These are phyloP conservation scores for Chiua virens DNA, from an alignment of 768 basidiomycete genomes.

Conservation along the genomic window DNA sequence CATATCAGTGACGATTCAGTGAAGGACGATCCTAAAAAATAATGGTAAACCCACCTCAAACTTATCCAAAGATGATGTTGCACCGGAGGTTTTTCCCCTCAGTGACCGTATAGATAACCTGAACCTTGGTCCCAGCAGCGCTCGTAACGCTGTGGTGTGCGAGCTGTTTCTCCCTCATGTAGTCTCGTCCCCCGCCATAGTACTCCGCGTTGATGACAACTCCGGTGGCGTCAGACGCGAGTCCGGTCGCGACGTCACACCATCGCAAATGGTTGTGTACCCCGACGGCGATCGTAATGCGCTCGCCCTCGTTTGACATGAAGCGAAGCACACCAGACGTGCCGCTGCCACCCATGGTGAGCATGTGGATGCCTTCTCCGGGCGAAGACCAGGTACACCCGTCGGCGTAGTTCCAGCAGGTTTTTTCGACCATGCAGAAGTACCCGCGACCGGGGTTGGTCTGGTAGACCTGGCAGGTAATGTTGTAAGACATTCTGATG, in stretches of 20 bases:
- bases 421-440: constrained; percentile 3
- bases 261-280: constrained; percentile 39
- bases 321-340: constrained; percentile 40
- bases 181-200: constrained; percentile 17
- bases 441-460: constrained; percentile 2
- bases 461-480: constrained; percentile 2
- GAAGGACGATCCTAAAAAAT: no score
- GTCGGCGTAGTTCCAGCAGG: constrained; percentile 4
- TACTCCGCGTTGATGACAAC: constrained; percentile 28
- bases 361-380: constrained; percentile 16
- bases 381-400: constrained; percentile 31
- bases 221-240: constrained; percentile 5
- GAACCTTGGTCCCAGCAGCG: neutral
- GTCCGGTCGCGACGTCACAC: constrained; percentile 38
- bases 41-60: no score
- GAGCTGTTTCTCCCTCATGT: constrained; percentile 9
- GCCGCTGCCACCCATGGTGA: constrained; percentile 40
- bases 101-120: neutral
- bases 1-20: no score
- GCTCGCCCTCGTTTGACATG: constrained; percentile 27
- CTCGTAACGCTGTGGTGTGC: constrained; percentile 4
- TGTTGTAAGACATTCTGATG: constrained; percentile 11
- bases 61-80: constrained; percentile 1
- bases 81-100: constrained; percentile 8
- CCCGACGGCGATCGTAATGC: constrained; percentile 36